Evolutionary conservation across 768 basidiomycete genomes (phyloP), one percentile per base, ranked within the genome.

Genomic region (Lactarius quietus): DNA sequence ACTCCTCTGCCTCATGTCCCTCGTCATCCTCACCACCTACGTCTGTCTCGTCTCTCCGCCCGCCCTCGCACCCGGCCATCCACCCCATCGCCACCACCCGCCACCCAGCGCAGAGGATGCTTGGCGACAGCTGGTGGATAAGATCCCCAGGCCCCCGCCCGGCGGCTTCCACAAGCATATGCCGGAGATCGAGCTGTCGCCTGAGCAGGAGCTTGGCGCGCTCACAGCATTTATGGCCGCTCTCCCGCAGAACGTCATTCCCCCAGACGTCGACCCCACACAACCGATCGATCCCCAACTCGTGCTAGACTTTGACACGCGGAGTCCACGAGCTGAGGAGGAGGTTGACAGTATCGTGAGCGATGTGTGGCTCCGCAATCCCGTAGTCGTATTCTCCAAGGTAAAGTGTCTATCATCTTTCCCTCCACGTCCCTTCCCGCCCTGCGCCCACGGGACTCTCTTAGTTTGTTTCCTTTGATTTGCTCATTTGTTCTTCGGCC

Each of bases 241-340:
- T 58, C 80, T 91, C 26, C 84, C 89, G 0, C 85, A 89, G 74
- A 93, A 93, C 75, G 80, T 87, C 62, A 84, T 94, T 63, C 90
- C 92, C 1, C 73, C 77, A 0, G 78, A 78, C 7, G 82, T 92
- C 53, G 84, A 93, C 70, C 88, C 92, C 0, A 70, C 79, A 14
- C 68, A 70, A 14, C 84, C 90, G 9, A 84, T 93, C 64, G 91
- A 93, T 73, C 90, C 92, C 4, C 84, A 91, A 70, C 83, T 93
- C 63, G 83, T 94, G 6, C 81, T 94, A 48, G 92, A 90, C 70
- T 94, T 93, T 73, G 90, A 93, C 72, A 88, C 89, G 0, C 83
- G 86, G n/a, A 78, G 83, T 51, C 76, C 83, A 3, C 80, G 82
- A 17, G 89, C 90, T 1, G 70, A 72, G 23, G 82, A 84, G 38